A percentile compares a stretch with the other conserved stretches of the same genome.
These are phyloP conservation scores for Torulaspora pretoriensis DNA, from an alignment of 1,139 yeast genomes.

Conservation along the genomic window DNA sequence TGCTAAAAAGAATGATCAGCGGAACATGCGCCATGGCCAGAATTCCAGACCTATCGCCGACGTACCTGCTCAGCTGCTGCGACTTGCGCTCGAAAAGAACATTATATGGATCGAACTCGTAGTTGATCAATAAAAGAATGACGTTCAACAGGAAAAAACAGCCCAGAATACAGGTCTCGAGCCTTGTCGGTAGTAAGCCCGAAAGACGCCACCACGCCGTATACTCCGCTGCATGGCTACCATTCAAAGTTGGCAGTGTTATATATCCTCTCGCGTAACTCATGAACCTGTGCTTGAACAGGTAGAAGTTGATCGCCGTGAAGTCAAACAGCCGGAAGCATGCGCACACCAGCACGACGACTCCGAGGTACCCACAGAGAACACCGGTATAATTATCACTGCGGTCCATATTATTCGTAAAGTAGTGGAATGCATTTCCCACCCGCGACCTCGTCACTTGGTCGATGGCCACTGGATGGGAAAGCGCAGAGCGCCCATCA, in stretches of 20 bases:
- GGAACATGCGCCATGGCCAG: conserved; percentile 49
- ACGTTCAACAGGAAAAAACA: conserved; percentile 46
- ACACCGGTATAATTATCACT: conserved; percentile 17
- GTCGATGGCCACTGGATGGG: conserved; percentile 19
- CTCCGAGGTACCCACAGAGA: conserved; percentile 18
- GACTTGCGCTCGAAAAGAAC: conserved; percentile 42
- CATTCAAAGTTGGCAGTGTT: conserved; percentile 18
- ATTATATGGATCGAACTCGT: conserved; percentile 39
- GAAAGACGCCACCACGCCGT: conserved; percentile 11
- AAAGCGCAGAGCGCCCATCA: conserved; percentile 4
- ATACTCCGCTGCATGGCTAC: conserved; percentile 21
- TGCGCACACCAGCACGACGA: conserved; percentile 11
- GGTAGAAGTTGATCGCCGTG: conserved; percentile 11
- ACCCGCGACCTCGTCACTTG: conserved; percentile 9
- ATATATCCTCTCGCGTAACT: conserved; percentile 20
- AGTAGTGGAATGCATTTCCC: conserved; percentile 20
- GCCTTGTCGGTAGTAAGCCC: conserved; percentile 44
- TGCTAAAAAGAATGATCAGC: conserved; percentile 49
- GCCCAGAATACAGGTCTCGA: conserved; percentile 50
- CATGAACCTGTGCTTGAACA: conserved; percentile 13
- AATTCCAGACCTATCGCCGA: conserved; percentile 53
- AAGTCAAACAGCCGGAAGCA: conserved; percentile 15
- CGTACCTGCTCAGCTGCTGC: conserved; percentile 40
- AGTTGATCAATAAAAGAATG: conserved; percentile 41
- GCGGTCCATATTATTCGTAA: conserved; percentile 20